These are phyloP conservation scores for Endocalyx cinctus DNA, from an alignment of 2,329 filamentous ascomycete genomes.

Conservation along the genomic window DNA sequence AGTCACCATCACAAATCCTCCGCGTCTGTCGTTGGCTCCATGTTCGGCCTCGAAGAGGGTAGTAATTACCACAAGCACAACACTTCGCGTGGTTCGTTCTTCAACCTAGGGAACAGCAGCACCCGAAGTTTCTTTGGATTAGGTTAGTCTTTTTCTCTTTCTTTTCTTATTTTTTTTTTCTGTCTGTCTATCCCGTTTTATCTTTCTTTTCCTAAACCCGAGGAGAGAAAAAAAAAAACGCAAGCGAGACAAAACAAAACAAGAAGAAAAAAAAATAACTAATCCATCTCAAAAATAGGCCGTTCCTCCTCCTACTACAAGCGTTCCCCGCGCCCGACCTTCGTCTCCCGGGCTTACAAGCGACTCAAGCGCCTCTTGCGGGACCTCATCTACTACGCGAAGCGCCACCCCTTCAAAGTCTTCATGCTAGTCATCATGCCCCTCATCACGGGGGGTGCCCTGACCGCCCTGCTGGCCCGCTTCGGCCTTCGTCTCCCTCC, in stretches of 20 bases:
- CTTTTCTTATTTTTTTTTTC: conserved; percentile 1
- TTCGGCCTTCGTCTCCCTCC: conserved; percentile 76
- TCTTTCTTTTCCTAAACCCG: neutral
- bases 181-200: too few species aligned
- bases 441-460: conserved; percentile 75
- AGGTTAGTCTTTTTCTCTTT: conserved; percentile 14
- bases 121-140: conserved; percentile 27
- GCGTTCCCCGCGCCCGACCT: conserved; percentile 75
- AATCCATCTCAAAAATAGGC: too few species aligned
- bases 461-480: conserved; percentile 70
- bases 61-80: conserved; percentile 20
- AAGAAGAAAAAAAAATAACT: conserved; percentile 29
- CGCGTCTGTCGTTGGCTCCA: conserved; percentile 9
- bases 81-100: conserved; percentile 22
- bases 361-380: conserved; percentile 75
- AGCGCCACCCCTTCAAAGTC: conserved; percentile 79
- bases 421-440: conserved; percentile 85
- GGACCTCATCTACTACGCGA: conserved; percentile 76
- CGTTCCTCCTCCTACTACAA: conserved; percentile 70
- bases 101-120: conserved; percentile 27
- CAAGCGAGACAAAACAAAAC: neutral
- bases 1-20: too few species aligned
- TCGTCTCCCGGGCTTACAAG: conserved; percentile 67
- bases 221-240: neutral
- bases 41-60: conserved; percentile 18